phyloP scores from a whole-genome alignment of 2,329 filamentous ascomycete genomes.

The Ascochyta lentis region DNA sequence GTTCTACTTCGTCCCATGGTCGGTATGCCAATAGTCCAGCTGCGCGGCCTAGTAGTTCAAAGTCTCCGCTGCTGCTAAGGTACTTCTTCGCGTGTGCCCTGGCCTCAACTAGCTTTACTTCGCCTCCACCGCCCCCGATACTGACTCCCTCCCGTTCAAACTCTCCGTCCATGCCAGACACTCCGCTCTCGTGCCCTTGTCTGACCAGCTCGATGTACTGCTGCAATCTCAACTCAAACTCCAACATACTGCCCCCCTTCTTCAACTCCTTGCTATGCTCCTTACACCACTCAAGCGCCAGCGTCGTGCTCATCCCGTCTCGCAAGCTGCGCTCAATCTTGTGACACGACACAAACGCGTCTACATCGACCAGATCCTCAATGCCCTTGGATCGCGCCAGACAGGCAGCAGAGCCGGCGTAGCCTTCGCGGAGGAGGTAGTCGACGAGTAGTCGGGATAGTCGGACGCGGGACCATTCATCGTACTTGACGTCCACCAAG shows the following conservation, averaged over 20 bases:
- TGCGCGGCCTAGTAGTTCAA: slow-evolving; percentile 73
- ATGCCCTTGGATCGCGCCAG: slow-evolving; percentile 79
- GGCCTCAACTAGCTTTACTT: slow-evolving; percentile 74
- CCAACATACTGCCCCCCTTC: slow-evolving; percentile 85
- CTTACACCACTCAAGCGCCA: slow-evolving; percentile 86
- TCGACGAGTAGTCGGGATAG: slow-evolving; percentile 90
- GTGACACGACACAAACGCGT: slow-evolving; percentile 84
- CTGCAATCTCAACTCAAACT: slow-evolving; percentile 91
- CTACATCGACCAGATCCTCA: slow-evolving; percentile 82
- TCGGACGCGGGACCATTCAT: slow-evolving; percentile 82
- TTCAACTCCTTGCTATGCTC: slow-evolving; percentile 93
- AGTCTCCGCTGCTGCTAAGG: slow-evolving; percentile 72
- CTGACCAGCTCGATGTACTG: slow-evolving; percentile 93
- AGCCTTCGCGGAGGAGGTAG: slow-evolving; percentile 85
- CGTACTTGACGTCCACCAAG: slow-evolving; percentile 91
- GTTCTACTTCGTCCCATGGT: slow-evolving; percentile 64
- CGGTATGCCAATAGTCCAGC: slow-evolving; percentile 81
- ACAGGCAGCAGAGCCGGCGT: slow-evolving; percentile 75
- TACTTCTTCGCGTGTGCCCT: slow-evolving; percentile 83
- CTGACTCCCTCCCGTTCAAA: slow-evolving; percentile 70
- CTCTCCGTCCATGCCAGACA: slow-evolving; percentile 32
- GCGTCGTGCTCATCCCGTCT: slow-evolving; percentile 69
- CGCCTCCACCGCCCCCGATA: slow-evolving; percentile 44
- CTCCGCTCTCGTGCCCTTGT: slow-evolving; percentile 52
- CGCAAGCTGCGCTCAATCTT: slow-evolving; percentile 76